phyloP scores from a whole-genome alignment of 805 yeast genomes.

The Metschnikowia koreensis region DNA sequence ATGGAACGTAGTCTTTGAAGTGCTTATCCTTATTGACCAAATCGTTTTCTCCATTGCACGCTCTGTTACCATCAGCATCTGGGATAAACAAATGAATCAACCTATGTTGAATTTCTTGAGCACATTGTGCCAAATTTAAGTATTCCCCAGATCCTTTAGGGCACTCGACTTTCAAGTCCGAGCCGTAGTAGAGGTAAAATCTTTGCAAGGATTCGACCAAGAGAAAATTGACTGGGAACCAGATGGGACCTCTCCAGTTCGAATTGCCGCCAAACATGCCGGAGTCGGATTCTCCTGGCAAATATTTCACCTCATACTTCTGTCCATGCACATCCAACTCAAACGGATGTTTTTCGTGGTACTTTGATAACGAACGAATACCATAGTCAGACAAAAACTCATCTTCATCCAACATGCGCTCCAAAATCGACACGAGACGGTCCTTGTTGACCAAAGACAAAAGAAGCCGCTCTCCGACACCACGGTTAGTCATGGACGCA shows the following conservation, averaged over 20 bases:
- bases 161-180: conserved; percentile 79
- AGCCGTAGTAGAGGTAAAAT: conserved; percentile 84
- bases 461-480: conserved; percentile 78
- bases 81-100: conserved; percentile 74
- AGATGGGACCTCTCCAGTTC: conserved; percentile 96
- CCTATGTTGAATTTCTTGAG: conserved; percentile 86
- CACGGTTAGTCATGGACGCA: conserved; percentile 77
- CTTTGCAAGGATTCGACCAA: conserved; percentile 84
- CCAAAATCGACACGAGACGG: conserved; percentile 69
- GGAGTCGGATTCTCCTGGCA: conserved; percentile 87
- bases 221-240: conserved; percentile 91
- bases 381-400: conserved; percentile 86
- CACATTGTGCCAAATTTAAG: conserved; percentile 81
- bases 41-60: conserved; percentile 71
- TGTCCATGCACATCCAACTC: conserved; percentile 80
- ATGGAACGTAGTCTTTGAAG: conserved; percentile 74
- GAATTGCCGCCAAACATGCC: conserved; percentile 97
- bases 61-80: conserved; percentile 63
- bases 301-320: conserved; percentile 65
- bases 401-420: conserved; percentile 77
- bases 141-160: conserved; percentile 80
- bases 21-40: conserved; percentile 56
- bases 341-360: conserved; percentile 80
- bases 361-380: conserved; percentile 82
- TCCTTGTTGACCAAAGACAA: conserved; percentile 80